Percentiles rank a stretch among this genome's conserved stretches.
Evolutionary conservation across 2,329 filamentous ascomycete genomes (phyloP).

Genomic region (Epicoccum nigrum): DNA sequence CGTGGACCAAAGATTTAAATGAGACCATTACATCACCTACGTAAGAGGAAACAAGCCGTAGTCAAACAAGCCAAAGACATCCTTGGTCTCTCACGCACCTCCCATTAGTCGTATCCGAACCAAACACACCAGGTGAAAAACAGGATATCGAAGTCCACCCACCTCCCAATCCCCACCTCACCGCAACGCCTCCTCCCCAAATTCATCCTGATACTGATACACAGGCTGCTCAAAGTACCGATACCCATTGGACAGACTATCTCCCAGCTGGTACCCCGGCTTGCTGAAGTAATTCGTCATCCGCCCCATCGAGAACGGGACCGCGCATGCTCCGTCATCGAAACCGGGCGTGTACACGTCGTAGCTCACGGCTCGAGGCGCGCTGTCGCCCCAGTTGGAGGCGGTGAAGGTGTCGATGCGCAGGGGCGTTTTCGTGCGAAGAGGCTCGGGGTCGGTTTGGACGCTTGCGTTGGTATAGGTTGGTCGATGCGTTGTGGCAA

Average conservation of each 20-base stretch:
- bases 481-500: background rate
- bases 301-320: constrained; percentile 39
- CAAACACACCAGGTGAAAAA: too few relatives aligned
- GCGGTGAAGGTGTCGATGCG: constrained; percentile 21
- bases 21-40: too few relatives aligned
- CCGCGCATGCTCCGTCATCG: constrained; percentile 12
- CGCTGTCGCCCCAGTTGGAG: constrained; percentile 10
- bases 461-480: constrained; percentile 32
- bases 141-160: too few relatives aligned
- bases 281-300: constrained; percentile 43
- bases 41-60: too few relatives aligned
- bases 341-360: constrained; percentile 26
- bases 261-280: constrained; percentile 42
- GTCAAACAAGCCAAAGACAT: too few relatives aligned
- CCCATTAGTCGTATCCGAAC: too few relatives aligned
- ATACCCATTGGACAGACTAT: constrained; percentile 37
- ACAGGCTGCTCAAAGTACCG: constrained; percentile 17
- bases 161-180: background rate
- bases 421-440: constrained; percentile 16
- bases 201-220: constrained; percentile 26
- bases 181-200: constrained; percentile 33
- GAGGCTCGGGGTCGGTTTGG: constrained; percentile 30
- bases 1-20: too few relatives aligned
- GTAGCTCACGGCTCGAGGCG: constrained; percentile 18
- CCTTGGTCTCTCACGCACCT: too few relatives aligned